Evolutionary conservation across 2,329 filamentous ascomycete genomes (phyloP), one percentile per base, ranked within the genome.

Genomic region (Exophiala mesophila): DNA sequence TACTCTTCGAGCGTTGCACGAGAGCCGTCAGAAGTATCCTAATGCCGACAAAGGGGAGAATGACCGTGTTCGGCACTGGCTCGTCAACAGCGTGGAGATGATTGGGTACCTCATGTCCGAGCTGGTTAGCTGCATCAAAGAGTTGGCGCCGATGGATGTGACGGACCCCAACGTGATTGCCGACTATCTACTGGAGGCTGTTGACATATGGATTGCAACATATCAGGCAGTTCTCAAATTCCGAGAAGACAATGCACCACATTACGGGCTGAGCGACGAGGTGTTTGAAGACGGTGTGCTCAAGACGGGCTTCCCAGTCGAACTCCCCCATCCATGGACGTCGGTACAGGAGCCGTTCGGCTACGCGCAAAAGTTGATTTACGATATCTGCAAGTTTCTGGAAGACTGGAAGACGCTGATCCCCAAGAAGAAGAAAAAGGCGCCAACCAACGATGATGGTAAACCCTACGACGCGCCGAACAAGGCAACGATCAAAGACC

Each of bases 21-120:
- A 88, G 50, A 76, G 83, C 39, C 82, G 85, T 54, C 89, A 87
- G 65, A 81, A 81, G 17, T 77, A 80, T 39, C 74, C 80, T 3
- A 72, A 82, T 38, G 65, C 72, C 20, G 77, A 78, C 26, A 71
- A 74, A 16, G 82, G 80, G n/a, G 83, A 92, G 59, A 77, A 82
- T 7, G 88, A 95, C 57, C 72, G 76, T 5, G 80, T 95, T 12
- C 78, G 88, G n/a, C 81, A 88, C 55, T 96, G 86, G 80, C 94
- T 96, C 57, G 73, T 88, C 48, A 76, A 84, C 54, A 85, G 89
- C 57, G 72, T 88, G 21, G 77, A 78, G 63, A 76, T 77, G 19
- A 73, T 94, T 52, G 80, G 88, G 41, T 71, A 85, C 42, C 79
- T 92, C 31, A 73, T 94, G 35, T 83, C 85, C 1, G 92, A 85